These are phyloP conservation scores for Hanseniaspora pseudoguilliermondii DNA, from an alignment of 805 yeast genomes.

Conservation along the genomic window DNA sequence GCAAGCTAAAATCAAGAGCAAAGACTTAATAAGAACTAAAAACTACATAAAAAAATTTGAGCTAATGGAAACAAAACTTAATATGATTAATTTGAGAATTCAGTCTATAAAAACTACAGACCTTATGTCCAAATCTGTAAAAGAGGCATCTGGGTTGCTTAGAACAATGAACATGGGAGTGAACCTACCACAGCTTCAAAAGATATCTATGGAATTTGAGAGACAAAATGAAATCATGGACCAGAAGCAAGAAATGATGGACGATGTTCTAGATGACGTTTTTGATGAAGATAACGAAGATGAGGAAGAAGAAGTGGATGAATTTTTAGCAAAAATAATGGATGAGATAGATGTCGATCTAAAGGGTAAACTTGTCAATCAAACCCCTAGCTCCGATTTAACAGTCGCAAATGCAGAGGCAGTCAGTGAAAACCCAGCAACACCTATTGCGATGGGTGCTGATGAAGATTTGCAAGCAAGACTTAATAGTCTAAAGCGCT, in stretches of 20 bases:
- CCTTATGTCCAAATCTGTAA: constrained; percentile 91
- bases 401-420: constrained; percentile 9
- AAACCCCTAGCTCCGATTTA: constrained; percentile 31
- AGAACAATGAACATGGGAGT: constrained; percentile 79
- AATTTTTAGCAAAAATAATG: constrained; percentile 76
- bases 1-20: constrained; percentile 89
- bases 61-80: constrained; percentile 86
- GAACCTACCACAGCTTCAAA: constrained; percentile 80
- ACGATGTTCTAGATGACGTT: constrained; percentile 92
- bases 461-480: constrained; percentile 87
- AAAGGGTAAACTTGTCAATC: constrained; percentile 34
- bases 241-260: constrained; percentile 97
- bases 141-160: constrained; percentile 76
- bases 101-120: constrained; percentile 86
- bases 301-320: constrained; percentile 83
- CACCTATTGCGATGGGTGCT: constrained; percentile 45
- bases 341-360: constrained; percentile 94
- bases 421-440: constrained; percentile 20
- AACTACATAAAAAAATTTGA: constrained; percentile 74
- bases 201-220: constrained; percentile 91
- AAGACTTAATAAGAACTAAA: constrained; percentile 82
- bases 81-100: constrained; percentile 82
- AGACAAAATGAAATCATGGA: constrained; percentile 93
- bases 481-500: constrained; percentile 62
- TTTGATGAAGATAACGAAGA: constrained; percentile 75